Percentiles rank a stretch among this genome's conserved stretches.
phyloP scores from a whole-genome alignment of 2,329 filamentous ascomycete genomes.

The Sphaerulina musiva region DNA sequence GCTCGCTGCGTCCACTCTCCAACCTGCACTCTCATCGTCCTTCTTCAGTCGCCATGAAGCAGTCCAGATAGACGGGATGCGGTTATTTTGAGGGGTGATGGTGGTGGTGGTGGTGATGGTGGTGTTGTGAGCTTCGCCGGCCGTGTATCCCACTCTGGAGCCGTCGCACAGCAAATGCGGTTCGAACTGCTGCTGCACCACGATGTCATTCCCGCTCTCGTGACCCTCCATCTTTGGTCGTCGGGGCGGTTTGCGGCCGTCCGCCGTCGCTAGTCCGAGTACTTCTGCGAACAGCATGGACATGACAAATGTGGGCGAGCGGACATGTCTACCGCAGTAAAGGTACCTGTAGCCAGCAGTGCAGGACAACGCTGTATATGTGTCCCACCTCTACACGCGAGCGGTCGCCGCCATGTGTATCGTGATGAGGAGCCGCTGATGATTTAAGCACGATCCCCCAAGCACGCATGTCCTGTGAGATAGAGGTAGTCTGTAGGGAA shows the following conservation, averaged over 20 bases:
- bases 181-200: not conserved
- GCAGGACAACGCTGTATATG: too few species aligned
- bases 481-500: too few species aligned
- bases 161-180: constrained; percentile 3
- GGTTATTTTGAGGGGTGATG: not conserved
- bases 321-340: too few species aligned
- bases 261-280: not conserved
- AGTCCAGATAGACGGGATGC: not conserved
- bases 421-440: too few species aligned
- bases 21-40: constrained; percentile 14
- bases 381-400: too few species aligned
- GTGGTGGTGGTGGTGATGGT: too few species aligned
- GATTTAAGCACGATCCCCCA: too few species aligned
- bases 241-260: not conserved
- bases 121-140: not conserved
- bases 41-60: constrained; percentile 14
- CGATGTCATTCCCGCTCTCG: not conserved
- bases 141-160: not conserved
- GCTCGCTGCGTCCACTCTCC: constrained; percentile 11
- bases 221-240: not conserved
- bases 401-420: too few species aligned
- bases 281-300: too few species aligned
- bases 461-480: too few species aligned
- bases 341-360: too few species aligned
- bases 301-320: too few species aligned